A percentile compares a stretch with the other conserved stretches of the same genome.
phyloP scores from a whole-genome alignment of 192 early-diverging fungal species.

The Mortierella hygrophila region DNA sequence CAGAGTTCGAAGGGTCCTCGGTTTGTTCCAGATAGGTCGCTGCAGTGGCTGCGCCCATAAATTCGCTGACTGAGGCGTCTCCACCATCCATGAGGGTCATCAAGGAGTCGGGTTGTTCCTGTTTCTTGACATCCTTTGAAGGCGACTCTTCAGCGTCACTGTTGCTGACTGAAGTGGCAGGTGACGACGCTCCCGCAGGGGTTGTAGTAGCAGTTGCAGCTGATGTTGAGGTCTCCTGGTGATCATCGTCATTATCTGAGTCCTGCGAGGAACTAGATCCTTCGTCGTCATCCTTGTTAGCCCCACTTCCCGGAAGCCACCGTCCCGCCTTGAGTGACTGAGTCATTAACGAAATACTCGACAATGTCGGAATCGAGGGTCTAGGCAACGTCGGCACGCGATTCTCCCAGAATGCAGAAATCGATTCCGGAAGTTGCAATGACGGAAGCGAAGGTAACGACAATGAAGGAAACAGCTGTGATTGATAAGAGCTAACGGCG shows the following conservation, averaged over 20 bases:
- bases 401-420: conserved; percentile 51
- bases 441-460: conserved; percentile 42
- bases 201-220: background rate
- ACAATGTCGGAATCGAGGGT: conserved; percentile 37
- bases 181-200: background rate
- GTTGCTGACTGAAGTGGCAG: background rate
- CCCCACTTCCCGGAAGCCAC: conserved; percentile 31
- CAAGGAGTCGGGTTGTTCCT: background rate
- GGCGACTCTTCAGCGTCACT: background rate
- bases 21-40: conserved; percentile 30
- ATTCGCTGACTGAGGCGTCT: conserved; percentile 30
- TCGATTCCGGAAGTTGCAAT: conserved; percentile 23
- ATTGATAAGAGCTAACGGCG: conserved; percentile 41
- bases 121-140: background rate
- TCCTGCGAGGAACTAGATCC: background rate
- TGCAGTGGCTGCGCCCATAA: conserved; percentile 27
- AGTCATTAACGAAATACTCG: conserved; percentile 46
- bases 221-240: background rate
- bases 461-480: conserved; percentile 34
- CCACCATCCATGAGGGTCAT: conserved; percentile 7
- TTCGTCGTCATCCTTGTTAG: background rate
- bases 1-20: background rate
- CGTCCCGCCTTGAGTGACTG: conserved; percentile 43
- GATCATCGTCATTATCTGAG: background rate
- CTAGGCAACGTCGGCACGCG: conserved; percentile 34